Evolutionary conservation across 805 yeast genomes (phyloP), one percentile per base, ranked within the genome.

Genomic region (Cyberlindnera euphorbiae): DNA sequence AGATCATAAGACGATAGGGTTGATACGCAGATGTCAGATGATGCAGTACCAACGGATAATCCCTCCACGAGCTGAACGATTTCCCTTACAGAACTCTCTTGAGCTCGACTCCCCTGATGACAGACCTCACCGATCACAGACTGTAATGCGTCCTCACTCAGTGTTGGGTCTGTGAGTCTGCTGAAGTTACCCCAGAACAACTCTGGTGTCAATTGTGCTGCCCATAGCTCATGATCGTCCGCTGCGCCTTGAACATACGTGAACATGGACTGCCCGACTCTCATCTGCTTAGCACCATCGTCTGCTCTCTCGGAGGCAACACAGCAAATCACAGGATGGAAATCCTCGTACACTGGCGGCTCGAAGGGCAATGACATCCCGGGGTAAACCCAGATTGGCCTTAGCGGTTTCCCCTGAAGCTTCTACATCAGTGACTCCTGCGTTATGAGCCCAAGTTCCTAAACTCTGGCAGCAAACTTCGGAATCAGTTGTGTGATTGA

Each of bases 151-250:
- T 47, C 46, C 12, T 66, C 71, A 11, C 62, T 38, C 4, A 50
- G 35, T 4, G 35, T 32, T 8, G 35, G 31, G 32, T 63, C 58
- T 2, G 52, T 43, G 14, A 72, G 49, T 4, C 12, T 14, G 0
- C 53, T 57, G 3, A 54, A 33, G 39, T 71, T 52, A 4, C 52
- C 35, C 94, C 95, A 86, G 32, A 82, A 73, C 18, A 73, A 32
- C 0, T 50, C 47, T 0, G 89, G 77, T 1, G 66, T 69, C 21
- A 86, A 56, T 0, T 67, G 62, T 5, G 71, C 64, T 0, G 81
- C 72, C 97, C 96, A 88, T 9, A 80, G 63, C 50, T 88, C 97
- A 55, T 88, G 95, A 50, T 89, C 96, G 57, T 88, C 97, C 0
- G 93, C 96, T 0, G 96, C 93, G 1, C 97, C 97, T 58, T 87